Base-by-base conservation (phyloP, 768 basidiomycete genomes). In the Termitomyces sp. region DNA sequence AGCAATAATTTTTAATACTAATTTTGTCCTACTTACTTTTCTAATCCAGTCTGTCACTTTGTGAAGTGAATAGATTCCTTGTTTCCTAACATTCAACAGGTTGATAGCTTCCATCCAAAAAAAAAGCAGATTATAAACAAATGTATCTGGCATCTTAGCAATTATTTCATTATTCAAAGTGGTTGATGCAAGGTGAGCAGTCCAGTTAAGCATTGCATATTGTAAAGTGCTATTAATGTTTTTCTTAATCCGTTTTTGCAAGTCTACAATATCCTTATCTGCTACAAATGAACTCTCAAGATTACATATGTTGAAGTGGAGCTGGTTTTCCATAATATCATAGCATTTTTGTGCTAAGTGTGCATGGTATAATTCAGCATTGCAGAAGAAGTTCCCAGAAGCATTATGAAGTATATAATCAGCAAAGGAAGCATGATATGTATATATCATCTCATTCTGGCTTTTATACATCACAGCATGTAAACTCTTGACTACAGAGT, bases 141-240 rank as follows among this genome's bases (percentile, higher is more conserved):
- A 53, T 13, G 7, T 3, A 36, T 25, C 5, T 22, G 44, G 43
- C 22, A 45, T 18, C 27, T 16, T 10, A 6, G 25, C 18, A 18
- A 3, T 25, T 46, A 16, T 15, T 27, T 38, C 10, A 1, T 53
- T 18, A 15, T 25, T 33, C 5, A 13, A 33, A 46, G 25, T 38
- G n/a, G 16, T 38, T 12, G 13, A 5, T 27, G 16, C 16, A 15
- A 53, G 16, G 46, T 53, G 52, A 16, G 0, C 0, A 27, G 29
- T 40, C 52, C 52, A 53, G 13, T 53, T 46, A 0, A 53, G 29
- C n/a, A 39, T 9, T 31, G 52, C 36, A 53, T 53, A 53, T 29
- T 44, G 16, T 13, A 53, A 33, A 20, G 18, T 12, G 13, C 6
- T 12, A 45, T 23, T 20, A 7, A 53, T 45, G 3, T 52, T 52